phyloP scores from a whole-genome alignment of 768 basidiomycete species.

The Aureoboletus auriporus region DNA sequence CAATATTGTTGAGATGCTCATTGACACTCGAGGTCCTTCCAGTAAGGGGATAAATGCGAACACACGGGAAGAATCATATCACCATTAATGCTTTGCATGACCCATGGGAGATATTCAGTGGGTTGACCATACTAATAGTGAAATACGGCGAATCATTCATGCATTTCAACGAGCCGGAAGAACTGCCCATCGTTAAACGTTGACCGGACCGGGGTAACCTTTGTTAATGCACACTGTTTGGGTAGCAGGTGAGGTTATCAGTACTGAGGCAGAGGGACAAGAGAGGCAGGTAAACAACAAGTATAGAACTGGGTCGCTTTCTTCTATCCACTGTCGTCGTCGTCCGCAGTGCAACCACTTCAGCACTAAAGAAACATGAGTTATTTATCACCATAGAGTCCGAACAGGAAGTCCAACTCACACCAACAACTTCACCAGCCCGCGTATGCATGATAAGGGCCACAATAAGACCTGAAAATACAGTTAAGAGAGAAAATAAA shows the following conservation, averaged over 20 bases:
- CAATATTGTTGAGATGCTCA: too few relatives aligned
- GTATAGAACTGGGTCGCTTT: constrained; percentile 4
- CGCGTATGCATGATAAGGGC: constrained; percentile 94
- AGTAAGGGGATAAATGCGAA: too few relatives aligned
- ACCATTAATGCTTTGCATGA: too few relatives aligned
- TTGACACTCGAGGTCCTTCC: too few relatives aligned
- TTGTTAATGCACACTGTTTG: background rate
- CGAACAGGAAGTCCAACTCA: background rate
- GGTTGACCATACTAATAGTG: too few relatives aligned
- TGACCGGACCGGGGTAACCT: too few relatives aligned
- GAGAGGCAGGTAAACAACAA: constrained; percentile 7
- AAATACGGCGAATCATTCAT: too few relatives aligned
- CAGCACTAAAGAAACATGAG: constrained; percentile 21
- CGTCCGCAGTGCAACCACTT: constrained; percentile 6
- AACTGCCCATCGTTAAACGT: too few relatives aligned
- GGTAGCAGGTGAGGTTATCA: constrained; percentile 8
- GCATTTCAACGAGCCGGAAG: too few relatives aligned
- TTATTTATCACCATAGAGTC: too few relatives aligned
- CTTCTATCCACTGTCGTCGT: constrained; percentile 7
- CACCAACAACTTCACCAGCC: constrained; percentile 31
- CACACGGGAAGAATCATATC: too few relatives aligned
- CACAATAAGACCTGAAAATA: constrained; percentile 68
- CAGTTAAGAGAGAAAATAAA: background rate
- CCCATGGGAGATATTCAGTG: too few relatives aligned
- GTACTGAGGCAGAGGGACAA: background rate